Evolutionary conservation across 495 filamentous ascomycete species (phyloP).

Genomic region (Xylaria nigripes): DNA sequence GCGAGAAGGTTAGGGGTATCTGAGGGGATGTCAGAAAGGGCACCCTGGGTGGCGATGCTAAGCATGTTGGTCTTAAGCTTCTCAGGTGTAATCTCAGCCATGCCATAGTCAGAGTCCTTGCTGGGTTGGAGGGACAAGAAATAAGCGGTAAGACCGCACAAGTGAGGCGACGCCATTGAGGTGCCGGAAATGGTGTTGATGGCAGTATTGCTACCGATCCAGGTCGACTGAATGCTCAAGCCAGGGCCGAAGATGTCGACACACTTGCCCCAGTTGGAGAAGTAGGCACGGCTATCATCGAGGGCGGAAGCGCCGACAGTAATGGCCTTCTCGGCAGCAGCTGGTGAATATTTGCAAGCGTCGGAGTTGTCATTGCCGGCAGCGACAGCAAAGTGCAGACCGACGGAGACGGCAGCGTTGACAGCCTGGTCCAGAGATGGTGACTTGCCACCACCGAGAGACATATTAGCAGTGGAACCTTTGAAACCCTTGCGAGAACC

Average conservation of each 20-base stretch:
- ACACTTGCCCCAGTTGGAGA: constrained; percentile 99
- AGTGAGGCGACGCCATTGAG: constrained; percentile 98
- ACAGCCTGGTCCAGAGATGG: constrained; percentile 81
- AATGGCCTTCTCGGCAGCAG: constrained; percentile 83
- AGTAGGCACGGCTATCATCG: constrained; percentile 94
- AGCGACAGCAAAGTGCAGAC: constrained; percentile 94
- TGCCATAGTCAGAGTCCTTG: constrained; percentile 78
- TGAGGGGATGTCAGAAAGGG: constrained; percentile 73
- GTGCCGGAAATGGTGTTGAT: constrained; percentile 98
- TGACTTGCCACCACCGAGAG: constrained; percentile 93
- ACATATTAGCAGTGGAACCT: constrained; percentile 99
- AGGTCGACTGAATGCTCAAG: constrained; percentile 93
- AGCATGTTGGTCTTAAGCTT: constrained; percentile 88
- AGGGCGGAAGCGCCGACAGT: constrained; percentile 95
- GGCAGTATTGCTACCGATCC: constrained; percentile 91
- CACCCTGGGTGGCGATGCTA: constrained; percentile 68
- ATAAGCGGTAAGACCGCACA: constrained; percentile 94
- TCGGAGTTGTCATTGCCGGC: constrained; percentile 98
- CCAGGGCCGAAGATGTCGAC: constrained; percentile 99
- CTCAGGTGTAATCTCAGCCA: constrained; percentile 83
- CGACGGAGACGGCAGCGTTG: constrained; percentile 82
- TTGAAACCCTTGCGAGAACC: constrained; percentile 93
- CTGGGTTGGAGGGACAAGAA: constrained; percentile 91
- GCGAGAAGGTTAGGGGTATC: constrained; percentile 83
- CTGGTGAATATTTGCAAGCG: constrained; percentile 99